Conservation (phyloP, 768 basidiomycete species). For the Calocybe cyanea region DNA sequence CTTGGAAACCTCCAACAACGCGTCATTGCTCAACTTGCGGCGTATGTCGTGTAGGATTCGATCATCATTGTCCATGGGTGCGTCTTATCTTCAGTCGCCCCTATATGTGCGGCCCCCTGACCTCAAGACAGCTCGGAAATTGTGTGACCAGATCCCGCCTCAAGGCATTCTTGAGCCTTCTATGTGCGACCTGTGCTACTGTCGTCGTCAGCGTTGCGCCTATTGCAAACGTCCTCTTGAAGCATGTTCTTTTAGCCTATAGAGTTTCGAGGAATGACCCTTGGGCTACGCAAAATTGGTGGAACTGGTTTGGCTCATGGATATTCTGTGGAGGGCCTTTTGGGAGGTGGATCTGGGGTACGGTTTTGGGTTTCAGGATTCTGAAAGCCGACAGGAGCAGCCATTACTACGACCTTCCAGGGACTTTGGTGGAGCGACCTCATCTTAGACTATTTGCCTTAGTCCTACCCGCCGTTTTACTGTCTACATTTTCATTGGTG, state of each 20-base stretch:
- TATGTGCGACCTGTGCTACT: constrained; percentile 28
- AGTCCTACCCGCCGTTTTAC: constrained; percentile 20
- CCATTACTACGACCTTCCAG: constrained; percentile 15
- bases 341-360: constrained; percentile 38
- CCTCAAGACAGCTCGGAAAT: constrained; percentile 31
- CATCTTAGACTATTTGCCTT: constrained; percentile 29
- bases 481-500: constrained; percentile 35
- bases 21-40: constrained; percentile 44
- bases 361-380: constrained; percentile 30
- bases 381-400: constrained; percentile 17
- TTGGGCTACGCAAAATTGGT: constrained; percentile 32
- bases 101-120: neutral
- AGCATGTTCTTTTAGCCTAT: constrained; percentile 27
- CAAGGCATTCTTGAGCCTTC: constrained; percentile 31
- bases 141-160: constrained; percentile 36
- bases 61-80: constrained; percentile 49
- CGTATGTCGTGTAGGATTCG: constrained; percentile 40
- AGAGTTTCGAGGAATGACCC: constrained; percentile 23
- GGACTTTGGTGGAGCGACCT: constrained; percentile 32
- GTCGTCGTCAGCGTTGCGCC: constrained; percentile 27
- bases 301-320: constrained; percentile 43
- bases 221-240: constrained; percentile 20
- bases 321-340: constrained; percentile 38
- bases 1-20: constrained; percentile 41
- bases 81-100: constrained; percentile 1